Evolutionary conservation across 2,329 filamentous ascomycete genomes (phyloP), one percentile per base, ranked within the genome.

Genomic region (Aspergillus sp.): DNA sequence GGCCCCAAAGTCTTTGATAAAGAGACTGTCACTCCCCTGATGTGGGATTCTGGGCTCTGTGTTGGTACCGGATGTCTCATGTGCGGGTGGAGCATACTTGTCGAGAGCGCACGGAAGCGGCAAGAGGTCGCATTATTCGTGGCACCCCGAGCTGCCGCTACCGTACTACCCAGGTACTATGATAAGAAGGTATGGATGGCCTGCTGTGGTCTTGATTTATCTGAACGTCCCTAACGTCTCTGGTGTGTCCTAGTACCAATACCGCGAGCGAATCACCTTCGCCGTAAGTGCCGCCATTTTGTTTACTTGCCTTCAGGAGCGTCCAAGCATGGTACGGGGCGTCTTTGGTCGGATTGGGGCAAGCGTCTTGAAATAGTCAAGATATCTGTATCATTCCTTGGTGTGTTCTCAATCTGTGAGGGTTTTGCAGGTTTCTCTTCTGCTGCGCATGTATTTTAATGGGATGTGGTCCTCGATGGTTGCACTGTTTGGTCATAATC

Each of bases 51-150:
- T 31, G 77, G 77, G 13, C 65, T 91, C 9, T 92, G 89, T 62
- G 83, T 95, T 9, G 83, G 83, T 6, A 73, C 80, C 0, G 90
- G 89, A 5, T 93, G 89, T 69, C 70, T 84, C 49, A 74, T 91
- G 40, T 95, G 90, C 66, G 91, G 91, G 2, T 91, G 88, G 86
- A 92, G 89, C 71, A 85, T 94, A 43, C 75, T 95, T 43, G 72
- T 91, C 32, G 91, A 95, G 77, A 82, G 69, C 64, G 62, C 79
- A 4, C 76, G 78, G 43, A 81, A 88, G 57, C 78, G 87, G 52
- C 86, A 88, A 64, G 90, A 95, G 65, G 81, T 95, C 65, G 83
- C 87, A 7, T 78, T 94, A 36, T 95, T 95, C 67, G 89, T 94
- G 41, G 84, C 88, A 17, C 91, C 91, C 0, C 80, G 89, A 57